These are phyloP conservation scores for Phytophthora pisi DNA, from an alignment of 352 stramenopile genomes.

Conservation along the genomic window DNA sequence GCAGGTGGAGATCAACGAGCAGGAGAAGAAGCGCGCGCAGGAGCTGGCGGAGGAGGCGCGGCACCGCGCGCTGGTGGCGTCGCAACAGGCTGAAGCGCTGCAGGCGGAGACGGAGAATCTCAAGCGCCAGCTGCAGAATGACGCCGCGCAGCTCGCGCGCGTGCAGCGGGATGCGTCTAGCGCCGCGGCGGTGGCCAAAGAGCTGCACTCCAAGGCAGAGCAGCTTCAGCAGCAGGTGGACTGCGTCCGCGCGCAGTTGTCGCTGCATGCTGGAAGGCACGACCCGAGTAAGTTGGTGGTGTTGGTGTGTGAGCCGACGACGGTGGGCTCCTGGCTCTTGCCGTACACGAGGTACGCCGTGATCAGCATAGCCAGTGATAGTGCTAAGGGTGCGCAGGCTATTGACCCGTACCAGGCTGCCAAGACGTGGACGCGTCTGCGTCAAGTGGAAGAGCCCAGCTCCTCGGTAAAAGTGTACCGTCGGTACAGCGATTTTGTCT, in stretches of 20 bases:
- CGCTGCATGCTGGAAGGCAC: constrained; percentile 73
- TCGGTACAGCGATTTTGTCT: constrained; percentile 88
- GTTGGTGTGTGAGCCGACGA: constrained; percentile 80
- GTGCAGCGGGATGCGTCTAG: constrained; percentile 76
- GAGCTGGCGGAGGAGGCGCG: constrained; percentile 72
- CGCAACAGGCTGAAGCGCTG: constrained; percentile 71
- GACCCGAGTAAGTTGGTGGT: constrained; percentile 84
- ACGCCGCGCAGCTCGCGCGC: constrained; percentile 71
- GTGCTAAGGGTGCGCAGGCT: constrained; percentile 32
- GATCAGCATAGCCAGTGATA: constrained; percentile 77
- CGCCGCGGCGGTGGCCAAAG: constrained; percentile 64
- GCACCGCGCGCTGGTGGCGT: constrained; percentile 60
- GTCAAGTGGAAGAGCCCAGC: constrained; percentile 71
- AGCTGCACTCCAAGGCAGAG: constrained; percentile 75
- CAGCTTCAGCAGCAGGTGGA: constrained; percentile 80
- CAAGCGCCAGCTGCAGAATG: constrained; percentile 73
- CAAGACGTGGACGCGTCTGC: constrained; percentile 79
- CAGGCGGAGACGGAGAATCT: constrained; percentile 78
- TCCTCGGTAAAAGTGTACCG: constrained; percentile 86
- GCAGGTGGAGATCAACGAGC: constrained; percentile 86
- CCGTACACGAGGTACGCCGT: constrained; percentile 87
- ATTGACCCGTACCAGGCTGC: constrained; percentile 75
- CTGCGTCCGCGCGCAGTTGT: constrained; percentile 74
- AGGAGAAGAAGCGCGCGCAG: constrained; percentile 77
- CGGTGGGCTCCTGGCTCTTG: constrained; percentile 81